These are phyloP conservation scores for Fusarium buharicum DNA, from an alignment of 2,329 filamentous ascomycete species.

Conservation along the genomic window DNA sequence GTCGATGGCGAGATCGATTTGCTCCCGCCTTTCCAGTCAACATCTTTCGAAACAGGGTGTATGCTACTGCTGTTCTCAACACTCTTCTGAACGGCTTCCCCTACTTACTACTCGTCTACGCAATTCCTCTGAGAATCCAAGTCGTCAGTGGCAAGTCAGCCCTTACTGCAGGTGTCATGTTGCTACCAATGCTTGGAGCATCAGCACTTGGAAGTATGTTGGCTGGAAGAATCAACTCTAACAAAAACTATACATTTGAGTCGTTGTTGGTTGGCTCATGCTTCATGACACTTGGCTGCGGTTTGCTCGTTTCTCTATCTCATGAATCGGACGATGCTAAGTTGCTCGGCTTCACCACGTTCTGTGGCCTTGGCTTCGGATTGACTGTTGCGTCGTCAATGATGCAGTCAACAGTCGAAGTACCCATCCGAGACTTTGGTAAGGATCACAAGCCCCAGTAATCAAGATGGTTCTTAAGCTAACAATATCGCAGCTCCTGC, in stretches of 20 bases:
- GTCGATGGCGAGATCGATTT: slow-evolving; percentile 44
- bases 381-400: slow-evolving; percentile 60
- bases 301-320: slow-evolving; percentile 55
- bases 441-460: not conserved
- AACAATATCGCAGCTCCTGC: slow-evolving; percentile 55
- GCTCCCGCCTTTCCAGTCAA: slow-evolving; percentile 59
- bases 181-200: slow-evolving; percentile 64
- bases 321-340: slow-evolving; percentile 54
- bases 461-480: slow-evolving; percentile 8
- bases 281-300: slow-evolving; percentile 60
- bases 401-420: slow-evolving; percentile 56
- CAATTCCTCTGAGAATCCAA: slow-evolving; percentile 62
- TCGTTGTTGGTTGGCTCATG: slow-evolving; percentile 55
- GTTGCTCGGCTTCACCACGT: slow-evolving; percentile 60
- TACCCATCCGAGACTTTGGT: slow-evolving; percentile 60
- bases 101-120: slow-evolving; percentile 60
- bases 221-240: slow-evolving; percentile 56
- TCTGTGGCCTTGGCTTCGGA: slow-evolving; percentile 65
- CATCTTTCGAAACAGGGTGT: slow-evolving; percentile 60
- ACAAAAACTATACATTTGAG: slow-evolving; percentile 56
- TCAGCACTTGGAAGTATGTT: slow-evolving; percentile 58
- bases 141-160: slow-evolving; percentile 60
- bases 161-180: slow-evolving; percentile 60
- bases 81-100: slow-evolving; percentile 63
- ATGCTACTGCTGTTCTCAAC: slow-evolving; percentile 55